Percentiles rank a stretch among this genome's conserved stretches.
phyloP scores from a whole-genome alignment of 179 eudicot genomes.

The Drosera spatulata region DNA sequence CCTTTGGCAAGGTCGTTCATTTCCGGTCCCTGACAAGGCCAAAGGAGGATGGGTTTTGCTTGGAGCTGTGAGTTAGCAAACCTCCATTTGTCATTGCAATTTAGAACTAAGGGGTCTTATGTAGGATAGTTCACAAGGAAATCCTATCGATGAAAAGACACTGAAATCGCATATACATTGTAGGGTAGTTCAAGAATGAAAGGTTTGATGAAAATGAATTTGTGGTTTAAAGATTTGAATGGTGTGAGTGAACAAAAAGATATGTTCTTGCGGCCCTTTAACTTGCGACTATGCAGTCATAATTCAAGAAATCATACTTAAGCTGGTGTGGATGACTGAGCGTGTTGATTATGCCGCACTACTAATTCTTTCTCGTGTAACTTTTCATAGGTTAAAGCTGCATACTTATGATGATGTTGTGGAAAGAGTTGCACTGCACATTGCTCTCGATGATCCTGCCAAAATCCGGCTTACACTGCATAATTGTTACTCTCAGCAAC shows the following conservation, averaged over 20 bases:
- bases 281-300: not conserved
- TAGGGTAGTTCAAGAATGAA: too few relatives aligned
- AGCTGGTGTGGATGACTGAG: too few relatives aligned
- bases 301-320: too few relatives aligned
- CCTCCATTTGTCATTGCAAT: not conserved
- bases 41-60: constrained; percentile 63
- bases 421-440: constrained; percentile 61
- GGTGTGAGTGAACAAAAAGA: too few relatives aligned
- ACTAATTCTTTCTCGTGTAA: not conserved
- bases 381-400: constrained; percentile 40
- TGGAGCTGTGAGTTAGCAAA: constrained; percentile 55
- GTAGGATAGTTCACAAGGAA: too few relatives aligned
- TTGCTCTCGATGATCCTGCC: constrained; percentile 69
- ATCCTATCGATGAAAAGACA: too few relatives aligned
- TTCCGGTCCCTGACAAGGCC: constrained; percentile 59
- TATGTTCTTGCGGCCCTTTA: too few relatives aligned
- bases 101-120: too few relatives aligned
- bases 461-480: constrained; percentile 80
- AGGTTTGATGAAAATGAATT: too few relatives aligned
- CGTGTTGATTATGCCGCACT: not conserved
- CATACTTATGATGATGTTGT: constrained; percentile 80
- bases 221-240: too few relatives aligned
- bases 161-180: too few relatives aligned
- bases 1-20: constrained; percentile 46
- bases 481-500: constrained; percentile 77